phyloP scores from a whole-genome alignment of 305 asterid genomes.

The Fraxinus xanthoxyloides region DNA sequence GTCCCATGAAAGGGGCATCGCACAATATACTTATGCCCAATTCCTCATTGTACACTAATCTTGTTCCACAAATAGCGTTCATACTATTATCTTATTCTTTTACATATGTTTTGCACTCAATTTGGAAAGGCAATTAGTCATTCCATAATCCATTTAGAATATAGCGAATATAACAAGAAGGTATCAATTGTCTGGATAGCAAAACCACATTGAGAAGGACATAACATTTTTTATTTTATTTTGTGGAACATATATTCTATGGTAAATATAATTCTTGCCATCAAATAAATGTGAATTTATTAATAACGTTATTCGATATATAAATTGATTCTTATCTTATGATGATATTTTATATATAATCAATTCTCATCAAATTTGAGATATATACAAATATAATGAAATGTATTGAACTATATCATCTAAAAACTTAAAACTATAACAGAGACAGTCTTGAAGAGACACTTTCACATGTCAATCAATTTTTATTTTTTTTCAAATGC shows the following conservation, averaged over 20 bases:
- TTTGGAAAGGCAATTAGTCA: slow-evolving; percentile 31
- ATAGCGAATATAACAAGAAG: slow-evolving; percentile 26
- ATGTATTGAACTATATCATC: too few species aligned
- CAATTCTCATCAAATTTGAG: neutral
- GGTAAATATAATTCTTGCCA: too few species aligned
- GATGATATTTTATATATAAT: too few species aligned
- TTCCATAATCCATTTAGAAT: slow-evolving; percentile 25
- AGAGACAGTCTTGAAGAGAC: too few species aligned
- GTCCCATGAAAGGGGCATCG: slow-evolving; percentile 39
- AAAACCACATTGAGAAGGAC: neutral
- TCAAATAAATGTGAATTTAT: too few species aligned
- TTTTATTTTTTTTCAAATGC: too few species aligned
- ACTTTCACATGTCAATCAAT: too few species aligned
- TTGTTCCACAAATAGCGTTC: slow-evolving; percentile 47
- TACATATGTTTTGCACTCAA: slow-evolving; percentile 37
- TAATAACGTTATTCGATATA: too few species aligned
- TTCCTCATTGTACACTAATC: slow-evolving; percentile 38
- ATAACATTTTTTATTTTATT: neutral
- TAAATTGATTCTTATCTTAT: too few species aligned
- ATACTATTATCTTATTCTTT: slow-evolving; percentile 28
- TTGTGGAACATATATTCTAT: neutral
- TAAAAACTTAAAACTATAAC: too few species aligned
- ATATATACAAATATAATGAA: too few species aligned
- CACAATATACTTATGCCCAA: slow-evolving; percentile 34
- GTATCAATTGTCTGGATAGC: slow-evolving; percentile 25